Percentiles rank a stretch among this genome's conserved stretches.
phyloP scores from a whole-genome alignment of 192 early-diverging fungal species.

The Phlyctochytrium planicorne region DNA sequence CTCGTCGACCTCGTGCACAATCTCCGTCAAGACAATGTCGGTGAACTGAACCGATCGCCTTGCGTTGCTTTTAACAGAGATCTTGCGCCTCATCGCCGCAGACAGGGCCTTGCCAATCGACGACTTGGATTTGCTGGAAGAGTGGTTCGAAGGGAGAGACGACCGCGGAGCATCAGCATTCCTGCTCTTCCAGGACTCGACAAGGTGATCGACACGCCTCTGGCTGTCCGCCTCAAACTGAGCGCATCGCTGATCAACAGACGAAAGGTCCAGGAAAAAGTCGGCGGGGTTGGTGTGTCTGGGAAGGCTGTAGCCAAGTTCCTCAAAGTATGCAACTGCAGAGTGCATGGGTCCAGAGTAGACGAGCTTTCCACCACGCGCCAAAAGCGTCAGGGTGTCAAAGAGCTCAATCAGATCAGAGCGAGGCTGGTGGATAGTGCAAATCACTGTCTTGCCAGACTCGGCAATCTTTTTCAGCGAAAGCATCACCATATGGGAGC shows the following conservation, averaged over 20 bases:
- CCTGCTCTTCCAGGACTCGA: slow-evolving; percentile 20
- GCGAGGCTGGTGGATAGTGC: slow-evolving; percentile 81
- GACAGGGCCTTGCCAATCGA: too few species aligned
- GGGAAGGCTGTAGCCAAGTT: slow-evolving; percentile 28
- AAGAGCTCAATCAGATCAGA: slow-evolving; percentile 75
- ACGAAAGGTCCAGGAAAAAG: slow-evolving; percentile 45
- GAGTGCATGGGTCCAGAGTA: slow-evolving; percentile 31
- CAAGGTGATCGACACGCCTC: slow-evolving; percentile 26
- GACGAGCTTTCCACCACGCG: slow-evolving; percentile 34
- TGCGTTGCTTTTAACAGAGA: too few species aligned
- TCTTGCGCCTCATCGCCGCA: too few species aligned
- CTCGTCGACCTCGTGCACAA: too few species aligned
- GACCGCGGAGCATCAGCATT: too few species aligned
- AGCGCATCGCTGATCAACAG: slow-evolving; percentile 36
- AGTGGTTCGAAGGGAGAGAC: too few species aligned
- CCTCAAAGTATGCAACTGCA: slow-evolving; percentile 37
- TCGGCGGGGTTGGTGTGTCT: slow-evolving; percentile 44
- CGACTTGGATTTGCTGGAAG: too few species aligned
- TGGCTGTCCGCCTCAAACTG: slow-evolving; percentile 22
- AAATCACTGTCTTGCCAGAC: slow-evolving; percentile 54
- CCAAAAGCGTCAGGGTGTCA: slow-evolving; percentile 43
- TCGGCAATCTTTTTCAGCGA: slow-evolving; percentile 30
- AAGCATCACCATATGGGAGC: slow-evolving; percentile 32
- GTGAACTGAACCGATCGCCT: too few species aligned
- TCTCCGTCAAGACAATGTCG: too few species aligned